Base-by-base conservation (phyloP, 148 eudicot genomes). In the Gaultheria prostrata region DNA sequence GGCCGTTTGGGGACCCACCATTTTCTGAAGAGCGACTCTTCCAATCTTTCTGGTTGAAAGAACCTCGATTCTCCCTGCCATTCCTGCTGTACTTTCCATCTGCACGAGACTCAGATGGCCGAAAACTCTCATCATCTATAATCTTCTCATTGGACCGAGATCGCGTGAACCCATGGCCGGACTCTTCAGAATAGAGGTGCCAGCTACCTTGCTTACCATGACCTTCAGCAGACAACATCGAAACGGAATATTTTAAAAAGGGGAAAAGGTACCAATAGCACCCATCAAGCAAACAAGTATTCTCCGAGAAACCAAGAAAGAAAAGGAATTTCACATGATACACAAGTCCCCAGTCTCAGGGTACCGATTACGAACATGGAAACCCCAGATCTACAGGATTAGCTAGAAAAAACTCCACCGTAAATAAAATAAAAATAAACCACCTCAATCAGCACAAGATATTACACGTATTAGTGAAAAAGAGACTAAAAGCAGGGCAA, bases 121-220 rank as follows among this genome's bases (percentile, higher is more conserved):
- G 81, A 77, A 76, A 85, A 45, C 87, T 81, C 81, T 86, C 89
- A 45, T 90, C 90, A 56, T 88, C 91, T 46, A 77, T 6, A 82
- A 87, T 88, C 59, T 84, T 90, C 63, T 90, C 93, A 50, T 53
- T 83, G 21, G 88, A 85, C 82, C 90, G 88, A 87, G 92, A 84
- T 46, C 93, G 82, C 70, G 85, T 21, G 72, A 85, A 87, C 43
- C 90, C 91, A 84, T 84, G 89, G 74, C 81, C 77, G 56, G 84
- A 72, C 51, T 90, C 96, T 49, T 93, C 93, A 26, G 86, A 84
- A 78, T 85, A 89, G 77, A 84, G 43, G 78, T 90, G 88, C 90
- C 93, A 87, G 48, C 92, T 88, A 86, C 90, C 94, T 87, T 93
- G 96, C 90, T 90, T 93, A 82, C 90, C 92, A 87, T 90, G 90